Percentiles rank a stretch among this genome's conserved stretches.
Evolutionary conservation across 768 basidiomycete species (phyloP).

Genomic region (Leucogyrophana mollusca): DNA sequence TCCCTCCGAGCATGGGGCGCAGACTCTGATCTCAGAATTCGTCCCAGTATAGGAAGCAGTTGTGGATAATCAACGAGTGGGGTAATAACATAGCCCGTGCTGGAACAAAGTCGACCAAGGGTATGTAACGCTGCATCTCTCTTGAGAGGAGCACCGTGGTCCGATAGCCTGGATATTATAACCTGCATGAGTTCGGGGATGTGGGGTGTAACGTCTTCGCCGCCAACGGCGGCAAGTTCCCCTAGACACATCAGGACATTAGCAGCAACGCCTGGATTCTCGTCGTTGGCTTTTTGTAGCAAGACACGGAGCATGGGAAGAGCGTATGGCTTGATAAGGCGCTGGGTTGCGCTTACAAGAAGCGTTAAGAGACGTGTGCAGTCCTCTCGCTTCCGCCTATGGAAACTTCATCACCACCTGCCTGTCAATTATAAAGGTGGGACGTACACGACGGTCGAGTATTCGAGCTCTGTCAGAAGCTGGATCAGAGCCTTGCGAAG

Average conservation of each 20-base stretch:
- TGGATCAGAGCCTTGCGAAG: conserved; percentile 94
- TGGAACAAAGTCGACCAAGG: conserved; percentile 92
- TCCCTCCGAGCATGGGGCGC: conserved; percentile 74
- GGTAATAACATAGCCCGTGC: conserved; percentile 91
- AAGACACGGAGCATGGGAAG: conserved; percentile 93
- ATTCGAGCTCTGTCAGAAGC: conserved; percentile 93
- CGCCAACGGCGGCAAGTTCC: conserved; percentile 89
- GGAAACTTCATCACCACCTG: too few relatives aligned
- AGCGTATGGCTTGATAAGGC: conserved; percentile 94
- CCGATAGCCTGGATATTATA: conserved; percentile 86
- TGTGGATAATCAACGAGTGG: conserved; percentile 92
- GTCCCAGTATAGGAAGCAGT: conserved; percentile 79
- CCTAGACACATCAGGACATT: conserved; percentile 94
- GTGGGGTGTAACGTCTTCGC: conserved; percentile 83
- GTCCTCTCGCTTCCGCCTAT: conserved; percentile 84
- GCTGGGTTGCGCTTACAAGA: conserved; percentile 87
- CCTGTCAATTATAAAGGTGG: neutral
- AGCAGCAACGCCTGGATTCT: conserved; percentile 84
- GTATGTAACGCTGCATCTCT: conserved; percentile 94
- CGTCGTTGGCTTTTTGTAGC: conserved; percentile 84
- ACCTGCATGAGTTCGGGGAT: conserved; percentile 88
- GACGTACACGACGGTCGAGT: conserved; percentile 83
- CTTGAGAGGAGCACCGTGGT: conserved; percentile 75
- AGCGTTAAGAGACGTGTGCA: conserved; percentile 87
- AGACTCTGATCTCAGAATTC: conserved; percentile 82